phyloP scores from a whole-genome alignment of 306 rosid species.

The Cercis canadensis region DNA sequence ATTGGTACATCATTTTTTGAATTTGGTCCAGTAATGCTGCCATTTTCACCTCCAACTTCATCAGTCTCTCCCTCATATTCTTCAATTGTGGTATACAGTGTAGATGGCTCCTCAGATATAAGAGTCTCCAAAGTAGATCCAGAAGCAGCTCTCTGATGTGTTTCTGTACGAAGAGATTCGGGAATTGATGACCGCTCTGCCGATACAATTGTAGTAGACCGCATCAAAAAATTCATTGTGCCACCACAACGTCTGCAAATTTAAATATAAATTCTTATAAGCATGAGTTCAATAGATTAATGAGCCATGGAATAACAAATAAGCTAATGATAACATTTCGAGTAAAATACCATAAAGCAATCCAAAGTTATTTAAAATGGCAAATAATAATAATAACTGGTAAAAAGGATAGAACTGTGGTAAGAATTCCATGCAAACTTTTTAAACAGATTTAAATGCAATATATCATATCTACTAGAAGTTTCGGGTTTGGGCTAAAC shows the following conservation, averaged over 20 bases:
- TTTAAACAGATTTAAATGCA: background rate
- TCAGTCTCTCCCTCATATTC: slow-evolving; percentile 55
- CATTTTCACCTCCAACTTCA: slow-evolving; percentile 52
- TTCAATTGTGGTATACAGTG: slow-evolving; percentile 47
- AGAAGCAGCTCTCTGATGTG: slow-evolving; percentile 50
- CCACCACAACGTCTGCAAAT: slow-evolving; percentile 42
- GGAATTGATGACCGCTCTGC: slow-evolving; percentile 53
- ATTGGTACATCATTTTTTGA: slow-evolving; percentile 44
- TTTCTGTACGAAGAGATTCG: slow-evolving; percentile 51
- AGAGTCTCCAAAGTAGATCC: slow-evolving; percentile 58
- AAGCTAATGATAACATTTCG: background rate
- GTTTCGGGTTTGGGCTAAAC: background rate
- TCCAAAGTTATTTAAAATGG: background rate
- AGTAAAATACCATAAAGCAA: background rate
- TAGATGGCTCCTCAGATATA: slow-evolving; percentile 57
- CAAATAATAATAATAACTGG: background rate
- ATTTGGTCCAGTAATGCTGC: slow-evolving; percentile 35
- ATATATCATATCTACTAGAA: background rate
- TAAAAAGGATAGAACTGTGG: background rate
- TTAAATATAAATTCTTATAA: slow-evolving; percentile 3
- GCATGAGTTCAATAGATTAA: background rate
- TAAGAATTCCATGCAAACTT: background rate
- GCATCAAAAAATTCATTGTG: slow-evolving; percentile 78
- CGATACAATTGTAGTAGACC: slow-evolving; percentile 56
- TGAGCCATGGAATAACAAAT: slow-evolving; percentile 10